phyloP scores from a whole-genome alignment of 106 monocot species.

The Iris macrosiphon region DNA sequence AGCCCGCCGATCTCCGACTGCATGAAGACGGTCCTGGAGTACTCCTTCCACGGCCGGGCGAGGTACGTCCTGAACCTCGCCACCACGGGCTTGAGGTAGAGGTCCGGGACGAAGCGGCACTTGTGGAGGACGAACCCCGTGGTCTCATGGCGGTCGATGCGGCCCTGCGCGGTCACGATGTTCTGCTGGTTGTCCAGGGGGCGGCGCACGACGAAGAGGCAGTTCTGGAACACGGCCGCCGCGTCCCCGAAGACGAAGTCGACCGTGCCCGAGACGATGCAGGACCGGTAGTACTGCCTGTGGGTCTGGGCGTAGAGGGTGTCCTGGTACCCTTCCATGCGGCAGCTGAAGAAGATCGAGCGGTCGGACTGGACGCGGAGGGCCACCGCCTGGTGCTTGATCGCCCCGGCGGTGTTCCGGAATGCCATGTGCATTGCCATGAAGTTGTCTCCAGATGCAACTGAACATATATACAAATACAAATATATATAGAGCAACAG shows the following conservation, averaged over 20 bases:
- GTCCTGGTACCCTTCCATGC: constrained; percentile 72
- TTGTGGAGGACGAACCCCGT: constrained; percentile 65
- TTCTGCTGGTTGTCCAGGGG: constrained; percentile 46
- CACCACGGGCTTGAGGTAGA: constrained; percentile 9
- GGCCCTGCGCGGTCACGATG: constrained; percentile 61
- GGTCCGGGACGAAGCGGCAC: constrained; percentile 42
- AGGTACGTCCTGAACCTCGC: constrained; percentile 26
- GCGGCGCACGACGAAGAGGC: constrained; percentile 48
- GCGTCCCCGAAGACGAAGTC: constrained; percentile 93
- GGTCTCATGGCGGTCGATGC: constrained; percentile 49
- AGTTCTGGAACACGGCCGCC: constrained; percentile 73
- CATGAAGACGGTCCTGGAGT: constrained; percentile 54
- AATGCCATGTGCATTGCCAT: constrained; percentile 33
- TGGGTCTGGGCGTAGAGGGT: constrained; percentile 67
- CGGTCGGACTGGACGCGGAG: constrained; percentile 64
- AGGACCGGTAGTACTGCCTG: constrained; percentile 77
- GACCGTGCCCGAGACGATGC: constrained; percentile 70
- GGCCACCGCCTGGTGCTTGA: constrained; percentile 63
- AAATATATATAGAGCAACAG: too few species aligned
- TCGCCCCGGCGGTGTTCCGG: constrained; percentile 59
- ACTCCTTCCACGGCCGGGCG: constrained; percentile 78
- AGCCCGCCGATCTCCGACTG: constrained; percentile 42
- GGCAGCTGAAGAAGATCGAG: constrained; percentile 54
- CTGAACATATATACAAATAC: too few species aligned
- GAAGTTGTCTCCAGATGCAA: constrained; percentile 30